phyloP scores from a whole-genome alignment of 441 rosid genomes.

The Geranium incanum region DNA sequence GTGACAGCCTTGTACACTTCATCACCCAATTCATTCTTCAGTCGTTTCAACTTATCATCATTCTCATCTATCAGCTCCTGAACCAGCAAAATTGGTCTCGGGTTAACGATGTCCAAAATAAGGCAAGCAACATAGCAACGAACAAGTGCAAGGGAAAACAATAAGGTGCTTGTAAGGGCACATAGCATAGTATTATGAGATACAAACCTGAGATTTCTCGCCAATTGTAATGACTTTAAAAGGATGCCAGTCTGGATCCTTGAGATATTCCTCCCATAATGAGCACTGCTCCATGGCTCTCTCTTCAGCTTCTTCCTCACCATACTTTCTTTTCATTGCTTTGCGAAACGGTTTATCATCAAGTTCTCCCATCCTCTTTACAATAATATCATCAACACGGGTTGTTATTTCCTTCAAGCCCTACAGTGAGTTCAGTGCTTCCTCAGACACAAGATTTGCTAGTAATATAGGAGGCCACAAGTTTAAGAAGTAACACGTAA shows the following conservation, averaged over 20 bases:
- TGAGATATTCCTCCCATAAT: constrained; percentile 85
- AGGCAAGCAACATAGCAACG: neutral
- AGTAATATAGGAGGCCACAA: constrained; percentile 3
- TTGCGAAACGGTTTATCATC: constrained; percentile 59
- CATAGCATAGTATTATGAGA: neutral
- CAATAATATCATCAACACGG: constrained; percentile 43
- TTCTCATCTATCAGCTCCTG: constrained; percentile 60
- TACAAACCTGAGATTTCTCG: constrained; percentile 36
- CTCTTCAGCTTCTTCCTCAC: constrained; percentile 63
- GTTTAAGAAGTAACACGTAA: neutral
- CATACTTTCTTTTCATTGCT: constrained; percentile 66
- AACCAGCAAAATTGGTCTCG: constrained; percentile 18
- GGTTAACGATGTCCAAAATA: neutral
- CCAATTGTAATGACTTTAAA: constrained; percentile 47
- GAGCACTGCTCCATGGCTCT: constrained; percentile 73
- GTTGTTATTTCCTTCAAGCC: constrained; percentile 37
- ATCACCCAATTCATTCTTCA: constrained; percentile 53
- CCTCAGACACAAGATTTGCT: constrained; percentile 15
- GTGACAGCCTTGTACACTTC: constrained; percentile 52
- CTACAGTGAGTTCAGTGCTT: constrained; percentile 26
- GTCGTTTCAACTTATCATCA: constrained; percentile 53
- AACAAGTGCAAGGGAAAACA: neutral
- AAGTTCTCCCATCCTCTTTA: constrained; percentile 96
- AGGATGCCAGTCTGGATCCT: constrained; percentile 96
- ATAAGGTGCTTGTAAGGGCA: too few species aligned